Evolutionary conservation across 306 rosid species (phyloP).

Genomic region (Dicorynia guianensis): DNA sequence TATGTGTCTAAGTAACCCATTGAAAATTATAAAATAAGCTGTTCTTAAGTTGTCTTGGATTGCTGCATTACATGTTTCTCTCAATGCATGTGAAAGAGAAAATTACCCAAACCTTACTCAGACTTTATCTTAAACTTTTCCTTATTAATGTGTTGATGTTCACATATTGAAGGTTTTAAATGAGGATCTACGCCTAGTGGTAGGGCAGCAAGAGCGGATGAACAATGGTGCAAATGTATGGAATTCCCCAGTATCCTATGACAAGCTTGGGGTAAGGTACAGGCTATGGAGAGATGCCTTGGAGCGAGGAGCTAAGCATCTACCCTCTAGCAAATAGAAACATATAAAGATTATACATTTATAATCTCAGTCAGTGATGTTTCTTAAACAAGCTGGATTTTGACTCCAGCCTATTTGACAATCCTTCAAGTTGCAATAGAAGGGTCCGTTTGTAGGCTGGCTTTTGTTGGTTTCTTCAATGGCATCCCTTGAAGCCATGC

Average conservation of each 20-base stretch:
- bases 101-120: background rate
- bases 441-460: conserved; percentile 19
- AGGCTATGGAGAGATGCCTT: conserved; percentile 78
- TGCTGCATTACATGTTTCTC: background rate
- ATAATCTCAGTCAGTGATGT: conserved; percentile 17
- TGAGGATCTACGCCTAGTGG: conserved; percentile 74
- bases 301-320: conserved; percentile 61
- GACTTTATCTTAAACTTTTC: background rate
- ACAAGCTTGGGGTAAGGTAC: conserved; percentile 78
- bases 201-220: conserved; percentile 82
- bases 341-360: conserved; percentile 35
- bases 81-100: background rate
- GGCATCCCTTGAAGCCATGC: conserved; percentile 36
- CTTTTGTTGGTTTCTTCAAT: conserved; percentile 28
- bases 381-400: conserved; percentile 38
- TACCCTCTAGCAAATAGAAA: conserved; percentile 52
- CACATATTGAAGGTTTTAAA: conserved; percentile 62
- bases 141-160: background rate
- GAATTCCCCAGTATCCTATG: conserved; percentile 76
- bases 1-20: background rate
- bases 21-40: no score
- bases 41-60: background rate
- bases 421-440: conserved; percentile 18
- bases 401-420: conserved; percentile 20
- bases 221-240: conserved; percentile 66